A percentile compares a stretch with the other conserved stretches of the same genome.
phyloP scores from a whole-genome alignment of 177 flowering plant species.

The Vitis hybrid region DNA sequence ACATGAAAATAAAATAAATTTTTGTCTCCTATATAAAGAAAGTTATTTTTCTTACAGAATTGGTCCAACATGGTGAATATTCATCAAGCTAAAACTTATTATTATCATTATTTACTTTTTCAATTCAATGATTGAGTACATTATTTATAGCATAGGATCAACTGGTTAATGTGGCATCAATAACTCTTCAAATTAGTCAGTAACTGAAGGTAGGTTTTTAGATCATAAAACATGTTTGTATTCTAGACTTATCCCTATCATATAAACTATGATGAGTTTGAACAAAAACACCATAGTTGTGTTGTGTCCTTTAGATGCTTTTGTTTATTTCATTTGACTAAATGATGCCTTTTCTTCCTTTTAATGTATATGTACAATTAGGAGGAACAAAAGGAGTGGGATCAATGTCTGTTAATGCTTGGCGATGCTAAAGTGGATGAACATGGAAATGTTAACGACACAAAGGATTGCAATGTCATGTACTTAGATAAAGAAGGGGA shows the following conservation, averaged over 20 bases:
- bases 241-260: not conserved
- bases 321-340: not conserved
- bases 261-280: not conserved
- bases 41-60: no score
- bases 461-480: conserved; percentile 60
- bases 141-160: not conserved
- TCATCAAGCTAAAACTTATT: no score
- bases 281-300: not conserved
- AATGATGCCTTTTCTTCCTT: not conserved
- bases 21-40: no score
- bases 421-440: conserved; percentile 91
- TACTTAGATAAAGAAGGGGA: conserved; percentile 87
- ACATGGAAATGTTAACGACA: conserved; percentile 68
- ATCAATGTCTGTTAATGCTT: conserved; percentile 86
- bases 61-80: no score
- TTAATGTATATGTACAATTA: conserved; percentile 16
- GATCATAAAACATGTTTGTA: not conserved
- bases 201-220: not conserved
- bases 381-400: conserved; percentile 98
- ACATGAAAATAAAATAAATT: no score
- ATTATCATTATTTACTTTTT: no score
- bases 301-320: not conserved
- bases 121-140: no score
- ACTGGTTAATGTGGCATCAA: not conserved
- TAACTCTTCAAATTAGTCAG: not conserved